Base-by-base conservation (phyloP, 1,139 yeast genomes). In the Suhomyces chickasaworum region DNA sequence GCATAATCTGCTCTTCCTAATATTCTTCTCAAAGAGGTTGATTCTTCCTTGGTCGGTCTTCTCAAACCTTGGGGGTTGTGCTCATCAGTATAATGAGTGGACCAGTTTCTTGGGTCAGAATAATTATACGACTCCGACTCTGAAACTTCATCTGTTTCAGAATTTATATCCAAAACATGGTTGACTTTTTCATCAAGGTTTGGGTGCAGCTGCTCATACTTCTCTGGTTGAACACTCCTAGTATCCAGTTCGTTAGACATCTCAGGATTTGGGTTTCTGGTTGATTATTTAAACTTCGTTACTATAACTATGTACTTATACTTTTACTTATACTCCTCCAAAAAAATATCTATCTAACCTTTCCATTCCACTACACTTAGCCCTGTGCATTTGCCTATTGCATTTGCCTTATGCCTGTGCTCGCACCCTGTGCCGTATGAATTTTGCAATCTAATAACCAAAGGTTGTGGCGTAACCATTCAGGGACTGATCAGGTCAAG, bases 21-120 rank as follows among this genome's bases (percentile, higher is more conserved):
- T 15, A 56, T 42, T 35, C 61, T 50, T 44, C 63, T 49, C 27
- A 59, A 54, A 7, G 57, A 42, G 3, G 15, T 30, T 2, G 53
- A 33, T 33, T 59, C 63, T 12, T 37, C 46, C 3, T 45, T 38
- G 21, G 60, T 57, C n/a, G 62, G 62, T 27, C 49, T 45, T 38
- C 63, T 46, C 45, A 58, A 55, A 5, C 63, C 63, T 31, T 41
- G 51, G 7, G 63, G 61, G 45, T 59, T 59, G 46, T 41, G 45
- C 34, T 56, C 61, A 39, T 59, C 62, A 25, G 47, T 53, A 31
- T 38, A 58, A 35, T 46, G 41, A 12, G 60, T 52, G 25, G 57
- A 47, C 49, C 59, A 60, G 39, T 61, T 61, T 12, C 42, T 43
- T 2, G 57, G 59, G 39, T 58, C 58, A 38, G 53, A 57, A 27